Percentiles rank a stretch among this genome's conserved stretches.
These are phyloP conservation scores for Dalbergia cultrata DNA, from an alignment of 306 rosid species.

Conservation along the genomic window DNA sequence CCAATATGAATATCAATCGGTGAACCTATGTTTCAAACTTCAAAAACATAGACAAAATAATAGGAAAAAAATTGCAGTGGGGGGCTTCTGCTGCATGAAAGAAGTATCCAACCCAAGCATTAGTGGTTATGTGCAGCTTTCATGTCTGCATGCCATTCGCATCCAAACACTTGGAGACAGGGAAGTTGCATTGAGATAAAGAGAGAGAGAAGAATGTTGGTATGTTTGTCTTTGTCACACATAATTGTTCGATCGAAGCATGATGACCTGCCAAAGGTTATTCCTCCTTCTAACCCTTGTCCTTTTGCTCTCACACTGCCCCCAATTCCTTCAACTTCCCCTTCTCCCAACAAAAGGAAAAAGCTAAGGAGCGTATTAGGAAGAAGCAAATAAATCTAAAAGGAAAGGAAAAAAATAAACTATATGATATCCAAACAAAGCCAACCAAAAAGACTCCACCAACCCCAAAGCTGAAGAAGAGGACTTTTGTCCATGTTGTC, in stretches of 20 bases:
- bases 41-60: slow-evolving; percentile 42
- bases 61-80: slow-evolving; percentile 2
- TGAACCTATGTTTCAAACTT: slow-evolving; percentile 48
- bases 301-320: slow-evolving; percentile 57
- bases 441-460: slow-evolving; percentile 48
- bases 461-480: slow-evolving; percentile 51
- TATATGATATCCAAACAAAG: slow-evolving; percentile 6
- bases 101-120: slow-evolving; percentile 66
- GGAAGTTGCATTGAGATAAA: slow-evolving; percentile 52
- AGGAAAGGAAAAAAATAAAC: slow-evolving; percentile 21
- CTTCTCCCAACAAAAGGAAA: slow-evolving; percentile 58
- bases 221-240: slow-evolving; percentile 75
- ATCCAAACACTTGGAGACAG: slow-evolving; percentile 76
- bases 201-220: slow-evolving; percentile 69
- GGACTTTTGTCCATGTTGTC: slow-evolving; percentile 59
- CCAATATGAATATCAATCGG: slow-evolving; percentile 45
- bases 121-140: slow-evolving; percentile 76
- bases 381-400: slow-evolving; percentile 9
- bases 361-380: slow-evolving; percentile 26
- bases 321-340: slow-evolving; percentile 55
- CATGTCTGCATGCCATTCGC: slow-evolving; percentile 74
- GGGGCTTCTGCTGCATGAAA: slow-evolving; percentile 50
- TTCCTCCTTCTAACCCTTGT: slow-evolving; percentile 58
- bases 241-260: slow-evolving; percentile 70
- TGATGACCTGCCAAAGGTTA: slow-evolving; percentile 59